phyloP scores from a whole-genome alignment of 345 rosid genomes.

The Punica granatum region DNA sequence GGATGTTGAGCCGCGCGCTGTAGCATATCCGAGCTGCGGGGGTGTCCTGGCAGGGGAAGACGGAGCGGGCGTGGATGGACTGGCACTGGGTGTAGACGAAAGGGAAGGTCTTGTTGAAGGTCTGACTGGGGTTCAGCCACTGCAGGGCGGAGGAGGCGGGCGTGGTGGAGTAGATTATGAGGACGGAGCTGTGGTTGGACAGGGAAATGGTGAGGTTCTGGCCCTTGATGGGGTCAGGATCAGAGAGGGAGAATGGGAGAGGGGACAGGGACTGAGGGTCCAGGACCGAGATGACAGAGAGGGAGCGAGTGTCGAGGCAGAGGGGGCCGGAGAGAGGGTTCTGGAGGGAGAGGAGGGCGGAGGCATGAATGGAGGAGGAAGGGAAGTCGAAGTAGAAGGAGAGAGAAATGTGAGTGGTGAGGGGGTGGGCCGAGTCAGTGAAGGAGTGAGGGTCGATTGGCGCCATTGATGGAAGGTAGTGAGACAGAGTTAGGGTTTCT shows the following conservation, averaged over 20 bases:
- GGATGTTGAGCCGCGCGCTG: constrained; percentile 57
- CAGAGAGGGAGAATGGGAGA: constrained; percentile 39
- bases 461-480: constrained; percentile 37
- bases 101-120: constrained; percentile 57
- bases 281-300: constrained; percentile 33
- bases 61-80: constrained; percentile 77
- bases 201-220: constrained; percentile 36
- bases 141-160: constrained; percentile 81
- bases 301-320: constrained; percentile 69
- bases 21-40: constrained; percentile 79
- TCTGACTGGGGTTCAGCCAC: constrained; percentile 73
- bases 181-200: constrained; percentile 28
- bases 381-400: constrained; percentile 72
- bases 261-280: constrained; percentile 36
- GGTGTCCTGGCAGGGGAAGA: constrained; percentile 92
- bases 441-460: constrained; percentile 80
- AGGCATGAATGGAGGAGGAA: constrained; percentile 62
- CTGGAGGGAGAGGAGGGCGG: constrained; percentile 64
- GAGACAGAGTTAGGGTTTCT: constrained; percentile 13
- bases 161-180: constrained; percentile 51
- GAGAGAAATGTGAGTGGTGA: constrained; percentile 57
- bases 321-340: constrained; percentile 35
- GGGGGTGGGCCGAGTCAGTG: constrained; percentile 64
- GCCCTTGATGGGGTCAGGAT: constrained; percentile 48
- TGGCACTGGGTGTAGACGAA: constrained; percentile 92